Conservation (phyloP, 2,329 filamentous ascomycete genomes). For the Fusarium neocosmosporiellum region DNA sequence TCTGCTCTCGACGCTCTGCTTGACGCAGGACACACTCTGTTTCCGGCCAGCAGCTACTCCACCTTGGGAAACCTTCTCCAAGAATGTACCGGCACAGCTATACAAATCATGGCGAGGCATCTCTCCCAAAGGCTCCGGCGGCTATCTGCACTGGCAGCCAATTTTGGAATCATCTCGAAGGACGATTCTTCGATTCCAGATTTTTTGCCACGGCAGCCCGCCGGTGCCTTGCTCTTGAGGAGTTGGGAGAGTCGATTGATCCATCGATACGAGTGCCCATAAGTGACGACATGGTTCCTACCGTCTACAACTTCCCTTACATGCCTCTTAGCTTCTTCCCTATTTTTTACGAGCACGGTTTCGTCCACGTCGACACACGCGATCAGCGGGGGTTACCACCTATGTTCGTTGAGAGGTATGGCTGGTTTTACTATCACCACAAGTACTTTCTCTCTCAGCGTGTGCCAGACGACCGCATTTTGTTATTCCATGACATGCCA, state of each 20-base stretch:
- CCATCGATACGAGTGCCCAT: background rate
- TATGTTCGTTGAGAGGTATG: background rate
- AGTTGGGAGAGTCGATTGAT: background rate
- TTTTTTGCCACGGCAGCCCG: background rate
- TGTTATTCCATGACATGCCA: background rate
- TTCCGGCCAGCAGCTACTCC: fast-evolving
- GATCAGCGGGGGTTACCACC: background rate
- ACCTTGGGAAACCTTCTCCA: fast-evolving
- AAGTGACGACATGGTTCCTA: background rate
- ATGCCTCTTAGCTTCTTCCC: background rate
- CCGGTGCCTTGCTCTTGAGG: background rate
- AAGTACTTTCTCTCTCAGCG: background rate
- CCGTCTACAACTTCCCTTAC: fast-evolving
- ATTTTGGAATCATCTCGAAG: background rate
- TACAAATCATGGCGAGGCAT: background rate
- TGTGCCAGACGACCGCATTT: fast-evolving
- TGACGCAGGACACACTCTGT: background rate
- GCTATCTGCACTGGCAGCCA: background rate
- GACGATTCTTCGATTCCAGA: background rate
- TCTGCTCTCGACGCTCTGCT: background rate
- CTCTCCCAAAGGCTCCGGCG: background rate
- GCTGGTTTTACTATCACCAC: fast-evolving
- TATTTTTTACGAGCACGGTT: background rate
- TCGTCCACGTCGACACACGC: background rate
- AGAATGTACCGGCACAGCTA: fast-evolving